These are phyloP conservation scores for Alternaria gansuensis DNA, from an alignment of 2,329 filamentous ascomycete genomes.

Conservation along the genomic window DNA sequence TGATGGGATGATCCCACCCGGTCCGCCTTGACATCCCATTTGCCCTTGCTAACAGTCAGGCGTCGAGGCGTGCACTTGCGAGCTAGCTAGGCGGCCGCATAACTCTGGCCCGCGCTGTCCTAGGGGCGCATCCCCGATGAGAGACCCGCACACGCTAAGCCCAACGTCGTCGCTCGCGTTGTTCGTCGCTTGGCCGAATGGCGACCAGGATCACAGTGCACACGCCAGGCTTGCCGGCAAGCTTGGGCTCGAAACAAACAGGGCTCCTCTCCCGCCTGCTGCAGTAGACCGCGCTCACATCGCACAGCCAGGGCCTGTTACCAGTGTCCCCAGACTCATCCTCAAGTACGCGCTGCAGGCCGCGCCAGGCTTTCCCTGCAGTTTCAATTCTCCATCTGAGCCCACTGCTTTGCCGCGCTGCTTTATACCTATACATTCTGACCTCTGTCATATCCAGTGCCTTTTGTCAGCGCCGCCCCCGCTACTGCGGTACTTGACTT, in stretches of 20 bases:
- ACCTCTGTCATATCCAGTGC: constrained; percentile 37
- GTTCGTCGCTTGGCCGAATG: constrained; percentile 39
- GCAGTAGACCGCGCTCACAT: constrained; percentile 49
- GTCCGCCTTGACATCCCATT: constrained; percentile 46
- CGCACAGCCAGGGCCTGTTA: constrained; percentile 47
- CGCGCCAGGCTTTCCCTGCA: constrained; percentile 48
- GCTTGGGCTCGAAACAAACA: constrained; percentile 46
- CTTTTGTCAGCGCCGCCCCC: constrained; percentile 43
- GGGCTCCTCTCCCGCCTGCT: constrained; percentile 43
- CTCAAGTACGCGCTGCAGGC: constrained; percentile 51
- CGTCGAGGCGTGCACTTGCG: constrained; percentile 33
- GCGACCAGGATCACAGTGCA: constrained; percentile 39
- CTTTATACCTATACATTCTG: constrained; percentile 30
- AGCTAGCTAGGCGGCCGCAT: constrained; percentile 42
- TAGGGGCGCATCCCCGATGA: constrained; percentile 43
- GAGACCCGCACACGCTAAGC: constrained; percentile 46
- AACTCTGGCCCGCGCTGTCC: constrained; percentile 40
- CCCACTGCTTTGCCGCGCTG: constrained; percentile 35
- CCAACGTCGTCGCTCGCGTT: constrained; percentile 38
- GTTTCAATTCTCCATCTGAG: constrained; percentile 33
- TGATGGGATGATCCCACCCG: constrained; percentile 38
- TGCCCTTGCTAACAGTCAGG: constrained; percentile 45
- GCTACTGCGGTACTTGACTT: constrained; percentile 36
- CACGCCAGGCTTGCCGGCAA: constrained; percentile 39
- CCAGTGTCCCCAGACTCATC: constrained; percentile 42